A percentile compares a stretch with the other conserved stretches of the same genome.
phyloP scores from a whole-genome alignment of 331 rosid species.

The Dryas integrifolia region DNA sequence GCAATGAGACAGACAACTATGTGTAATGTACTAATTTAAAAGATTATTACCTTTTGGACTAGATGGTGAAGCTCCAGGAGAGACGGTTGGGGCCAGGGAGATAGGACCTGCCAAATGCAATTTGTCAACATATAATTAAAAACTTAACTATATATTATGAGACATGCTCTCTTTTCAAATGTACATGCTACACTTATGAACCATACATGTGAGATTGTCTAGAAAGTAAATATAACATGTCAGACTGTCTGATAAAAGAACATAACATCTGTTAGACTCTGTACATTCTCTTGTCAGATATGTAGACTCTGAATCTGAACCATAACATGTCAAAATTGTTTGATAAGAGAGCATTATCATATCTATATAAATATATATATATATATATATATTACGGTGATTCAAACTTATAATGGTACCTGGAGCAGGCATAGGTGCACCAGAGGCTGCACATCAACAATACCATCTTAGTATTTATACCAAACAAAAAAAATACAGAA shows the following conservation, averaged over 20 bases:
- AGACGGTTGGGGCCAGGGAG: constrained; percentile 45
- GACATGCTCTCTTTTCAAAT: background rate
- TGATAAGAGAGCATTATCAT: too few relatives aligned
- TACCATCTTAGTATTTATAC: constrained; percentile 1
- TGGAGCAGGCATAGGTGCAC: constrained; percentile 69
- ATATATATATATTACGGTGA: too few relatives aligned
- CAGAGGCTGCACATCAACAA: constrained; percentile 52
- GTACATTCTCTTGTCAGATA: too few relatives aligned
- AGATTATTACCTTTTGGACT: constrained; percentile 52
- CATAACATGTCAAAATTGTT: too few relatives aligned
- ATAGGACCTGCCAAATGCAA: constrained; percentile 48
- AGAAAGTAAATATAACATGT: background rate
- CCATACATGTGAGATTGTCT: background rate
- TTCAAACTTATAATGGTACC: constrained; percentile 35
- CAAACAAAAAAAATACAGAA: constrained; percentile 8
- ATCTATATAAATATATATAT: too few relatives aligned
- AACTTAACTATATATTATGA: background rate
- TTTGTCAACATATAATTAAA: constrained; percentile 9
- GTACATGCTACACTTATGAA: too few relatives aligned
- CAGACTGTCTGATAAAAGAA: background rate
- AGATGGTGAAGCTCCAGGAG: constrained; percentile 62
- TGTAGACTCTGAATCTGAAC: too few relatives aligned
- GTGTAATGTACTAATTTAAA: background rate
- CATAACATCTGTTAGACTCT: background rate
- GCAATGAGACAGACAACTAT: background rate